Percentiles rank a stretch among this genome's conserved stretches.
Conservation (phyloP, 2,329 filamentous ascomycete species). For the Fusarium sp. region DNA sequence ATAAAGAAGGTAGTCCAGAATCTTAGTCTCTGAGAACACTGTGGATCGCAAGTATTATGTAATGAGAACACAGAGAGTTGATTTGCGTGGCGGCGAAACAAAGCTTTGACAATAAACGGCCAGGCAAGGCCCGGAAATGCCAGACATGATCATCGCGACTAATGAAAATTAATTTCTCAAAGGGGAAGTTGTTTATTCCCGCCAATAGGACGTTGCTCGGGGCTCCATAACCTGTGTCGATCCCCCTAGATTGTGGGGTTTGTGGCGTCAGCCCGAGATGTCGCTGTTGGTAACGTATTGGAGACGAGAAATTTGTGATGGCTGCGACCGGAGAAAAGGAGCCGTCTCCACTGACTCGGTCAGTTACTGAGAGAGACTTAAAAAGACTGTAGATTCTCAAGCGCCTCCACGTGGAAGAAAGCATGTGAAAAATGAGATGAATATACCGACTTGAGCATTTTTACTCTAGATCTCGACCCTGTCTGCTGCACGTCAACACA, state of each 20-base stretch:
- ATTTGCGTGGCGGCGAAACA: not conserved
- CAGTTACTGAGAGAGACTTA: not conserved
- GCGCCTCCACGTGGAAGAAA: not conserved
- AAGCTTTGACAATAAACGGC: not conserved
- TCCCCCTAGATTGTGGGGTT: not conserved
- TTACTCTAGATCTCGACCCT: not conserved
- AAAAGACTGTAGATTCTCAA: not conserved
- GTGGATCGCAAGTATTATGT: not conserved
- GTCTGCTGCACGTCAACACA: not conserved
- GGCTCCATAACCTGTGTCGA: not conserved
- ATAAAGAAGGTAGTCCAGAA: not conserved
- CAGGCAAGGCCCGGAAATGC: not conserved
- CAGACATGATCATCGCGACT: not conserved
- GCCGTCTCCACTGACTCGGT: not conserved
- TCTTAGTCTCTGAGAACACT: not conserved
- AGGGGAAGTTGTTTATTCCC: not conserved
- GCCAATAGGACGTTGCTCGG: not conserved
- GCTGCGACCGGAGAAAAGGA: not conserved
- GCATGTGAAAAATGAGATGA: not conserved
- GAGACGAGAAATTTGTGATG: not conserved
- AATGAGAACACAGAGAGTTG: accelerated
- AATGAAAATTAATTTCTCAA: not conserved
- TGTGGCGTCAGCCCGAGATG: not conserved
- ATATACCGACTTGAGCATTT: not conserved
- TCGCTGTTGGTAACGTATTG: not conserved